phyloP scores from a whole-genome alignment of 345 rosid genomes.

The Acer negundo region DNA sequence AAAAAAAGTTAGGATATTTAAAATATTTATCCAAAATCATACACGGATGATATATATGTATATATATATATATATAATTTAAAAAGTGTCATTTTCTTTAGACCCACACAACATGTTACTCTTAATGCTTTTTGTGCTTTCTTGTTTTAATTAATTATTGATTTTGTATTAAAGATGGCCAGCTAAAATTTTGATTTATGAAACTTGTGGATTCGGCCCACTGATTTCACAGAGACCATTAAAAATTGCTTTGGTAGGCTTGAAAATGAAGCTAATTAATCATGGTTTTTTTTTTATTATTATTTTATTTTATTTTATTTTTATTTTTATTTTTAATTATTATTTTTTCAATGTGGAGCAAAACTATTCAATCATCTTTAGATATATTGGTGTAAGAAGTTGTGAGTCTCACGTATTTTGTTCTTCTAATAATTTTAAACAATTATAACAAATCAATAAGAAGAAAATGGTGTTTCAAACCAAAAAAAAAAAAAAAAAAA shows the following conservation, averaged over 20 bases:
- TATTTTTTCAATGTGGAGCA: no score
- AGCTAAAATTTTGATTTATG: background rate
- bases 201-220: background rate
- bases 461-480: no score
- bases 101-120: slow-evolving; percentile 2
- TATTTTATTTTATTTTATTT: background rate
- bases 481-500: no score
- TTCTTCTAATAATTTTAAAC: no score
- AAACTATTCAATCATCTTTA: no score
- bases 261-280: background rate
- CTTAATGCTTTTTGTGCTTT: background rate
- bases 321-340: no score
- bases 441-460: no score
- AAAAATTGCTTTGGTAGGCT: background rate
- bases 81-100: background rate
- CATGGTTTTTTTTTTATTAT: background rate
- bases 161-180: background rate
- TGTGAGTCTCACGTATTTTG: no score
- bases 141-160: background rate
- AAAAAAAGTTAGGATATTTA: no score
- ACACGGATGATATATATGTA: no score
- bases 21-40: no score
- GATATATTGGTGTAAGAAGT: no score
- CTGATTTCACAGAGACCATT: background rate
- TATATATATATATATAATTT: background rate